phyloP scores from a whole-genome alignment of 2,329 filamentous ascomycete genomes.

The Phyllosticta citribraziliensis region DNA sequence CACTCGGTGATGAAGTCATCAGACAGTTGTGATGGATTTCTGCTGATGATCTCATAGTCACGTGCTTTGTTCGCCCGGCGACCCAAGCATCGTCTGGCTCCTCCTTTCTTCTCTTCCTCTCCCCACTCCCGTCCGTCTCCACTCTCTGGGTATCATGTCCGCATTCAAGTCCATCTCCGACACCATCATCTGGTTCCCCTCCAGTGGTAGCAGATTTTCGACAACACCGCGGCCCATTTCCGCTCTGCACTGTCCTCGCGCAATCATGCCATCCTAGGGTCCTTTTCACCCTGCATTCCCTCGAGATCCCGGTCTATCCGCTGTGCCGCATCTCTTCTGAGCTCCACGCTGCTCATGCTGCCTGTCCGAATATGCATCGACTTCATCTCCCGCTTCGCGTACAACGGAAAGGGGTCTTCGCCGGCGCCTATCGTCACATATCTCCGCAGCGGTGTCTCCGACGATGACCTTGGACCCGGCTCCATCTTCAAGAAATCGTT shows the following conservation, averaged over 20 bases:
- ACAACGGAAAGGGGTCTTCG: constrained; percentile 6
- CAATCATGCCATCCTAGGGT: background rate
- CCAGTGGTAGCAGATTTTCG: background rate
- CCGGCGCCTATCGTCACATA: constrained; percentile 5
- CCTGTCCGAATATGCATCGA: constrained; percentile 1
- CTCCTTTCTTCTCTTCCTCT: background rate
- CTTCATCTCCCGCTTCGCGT: constrained; percentile 7
- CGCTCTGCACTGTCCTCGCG: background rate
- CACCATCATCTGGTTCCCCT: background rate
- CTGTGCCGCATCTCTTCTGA: constrained; percentile 2
- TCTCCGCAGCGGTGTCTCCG: constrained; percentile 7
- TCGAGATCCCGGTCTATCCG: background rate
- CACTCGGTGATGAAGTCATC: background rate
- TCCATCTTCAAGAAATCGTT: background rate
- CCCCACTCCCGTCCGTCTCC: too few relatives aligned
- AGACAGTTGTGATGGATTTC: background rate
- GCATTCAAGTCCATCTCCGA: background rate
- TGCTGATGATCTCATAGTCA: background rate
- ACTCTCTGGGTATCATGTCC: background rate
- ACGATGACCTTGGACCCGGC: background rate
- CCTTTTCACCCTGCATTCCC: background rate
- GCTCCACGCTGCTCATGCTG: background rate
- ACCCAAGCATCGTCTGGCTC: background rate
- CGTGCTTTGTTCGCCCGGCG: background rate
- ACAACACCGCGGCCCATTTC: background rate